phyloP scores from a whole-genome alignment of 2,329 filamentous ascomycete species.

The Elsinoe fawcettii region DNA sequence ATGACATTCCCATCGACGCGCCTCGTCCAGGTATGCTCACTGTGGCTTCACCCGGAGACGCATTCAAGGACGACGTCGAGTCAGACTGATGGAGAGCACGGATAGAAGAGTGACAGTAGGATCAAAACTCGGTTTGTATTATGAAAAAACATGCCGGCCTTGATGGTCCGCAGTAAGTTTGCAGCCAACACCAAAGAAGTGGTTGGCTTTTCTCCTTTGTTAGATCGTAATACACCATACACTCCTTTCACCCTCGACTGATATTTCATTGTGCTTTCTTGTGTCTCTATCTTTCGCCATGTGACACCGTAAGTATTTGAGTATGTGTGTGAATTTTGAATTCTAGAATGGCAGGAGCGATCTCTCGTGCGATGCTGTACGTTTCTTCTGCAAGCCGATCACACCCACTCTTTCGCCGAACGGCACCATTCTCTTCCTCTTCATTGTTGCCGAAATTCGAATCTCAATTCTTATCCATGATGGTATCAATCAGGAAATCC shows the following conservation, averaged over 20 bases:
- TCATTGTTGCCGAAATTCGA: not conserved
- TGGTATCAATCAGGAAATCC: not conserved
- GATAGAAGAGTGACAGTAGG: not conserved
- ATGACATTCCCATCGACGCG: not conserved
- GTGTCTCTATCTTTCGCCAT: not conserved
- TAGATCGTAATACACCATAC: slow-evolving; percentile 9
- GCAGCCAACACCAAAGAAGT: not conserved
- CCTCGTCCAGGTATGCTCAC: not conserved
- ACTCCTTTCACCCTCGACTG: not conserved
- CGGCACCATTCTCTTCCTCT: not conserved
- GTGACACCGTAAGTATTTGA: not conserved
- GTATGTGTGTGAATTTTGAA: not conserved
- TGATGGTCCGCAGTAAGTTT: slow-evolving; percentile 1
- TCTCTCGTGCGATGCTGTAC: too few species aligned
- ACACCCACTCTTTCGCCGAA: too few species aligned
- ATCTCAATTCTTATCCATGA: not conserved
- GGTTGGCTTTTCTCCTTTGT: slow-evolving; percentile 9
- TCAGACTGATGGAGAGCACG: not conserved
- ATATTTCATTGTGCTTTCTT: not conserved
- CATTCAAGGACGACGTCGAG: not conserved
- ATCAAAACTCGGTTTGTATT: slow-evolving; percentile 12
- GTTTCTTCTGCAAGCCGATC: too few species aligned
- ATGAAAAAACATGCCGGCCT: not conserved
- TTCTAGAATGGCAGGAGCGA: too few species aligned
- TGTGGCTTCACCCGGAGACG: not conserved